Evolutionary conservation across 2,329 filamentous ascomycete genomes (phyloP).

Genomic region (Colletotrichum spaethianum): DNA sequence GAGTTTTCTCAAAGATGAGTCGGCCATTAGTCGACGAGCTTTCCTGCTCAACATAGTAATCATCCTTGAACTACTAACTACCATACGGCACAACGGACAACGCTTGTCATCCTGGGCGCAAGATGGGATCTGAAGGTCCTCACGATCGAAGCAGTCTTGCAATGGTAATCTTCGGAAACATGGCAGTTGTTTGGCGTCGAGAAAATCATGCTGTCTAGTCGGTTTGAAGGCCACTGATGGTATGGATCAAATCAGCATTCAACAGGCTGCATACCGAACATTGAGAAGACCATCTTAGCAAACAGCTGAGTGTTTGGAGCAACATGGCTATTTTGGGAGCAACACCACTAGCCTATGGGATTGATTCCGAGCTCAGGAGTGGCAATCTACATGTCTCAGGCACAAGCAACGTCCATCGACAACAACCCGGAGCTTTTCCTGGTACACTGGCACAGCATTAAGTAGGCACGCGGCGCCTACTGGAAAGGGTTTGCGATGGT

Average conservation of each 20-base stretch:
- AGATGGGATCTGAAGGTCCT: not conserved
- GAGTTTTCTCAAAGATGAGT: not conserved
- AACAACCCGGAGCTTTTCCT: not conserved
- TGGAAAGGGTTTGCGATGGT: not conserved
- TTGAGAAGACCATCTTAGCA: not conserved
- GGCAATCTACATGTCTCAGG: constrained; percentile 2
- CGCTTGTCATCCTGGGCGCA: not conserved
- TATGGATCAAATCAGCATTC: not conserved
- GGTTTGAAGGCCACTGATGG: not conserved
- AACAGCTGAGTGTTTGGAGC: not conserved
- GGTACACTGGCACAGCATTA: not conserved
- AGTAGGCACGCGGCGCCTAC: not conserved
- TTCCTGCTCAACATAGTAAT: not conserved
- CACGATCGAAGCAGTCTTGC: not conserved
- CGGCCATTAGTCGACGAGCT: not conserved
- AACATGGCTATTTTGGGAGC: not conserved
- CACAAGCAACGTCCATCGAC: not conserved
- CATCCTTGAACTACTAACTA: not conserved
- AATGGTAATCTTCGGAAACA: not conserved
- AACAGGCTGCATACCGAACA: not conserved
- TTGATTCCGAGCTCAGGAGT: not conserved
- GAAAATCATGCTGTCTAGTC: too few species aligned
- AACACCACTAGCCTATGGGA: not conserved
- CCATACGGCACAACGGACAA: not conserved
- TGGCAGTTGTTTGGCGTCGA: not conserved